Percentiles rank a stretch among this genome's conserved stretches.
These are phyloP conservation scores for Chionographis japonica DNA, from an alignment of 106 monocot species.

Conservation along the genomic window DNA sequence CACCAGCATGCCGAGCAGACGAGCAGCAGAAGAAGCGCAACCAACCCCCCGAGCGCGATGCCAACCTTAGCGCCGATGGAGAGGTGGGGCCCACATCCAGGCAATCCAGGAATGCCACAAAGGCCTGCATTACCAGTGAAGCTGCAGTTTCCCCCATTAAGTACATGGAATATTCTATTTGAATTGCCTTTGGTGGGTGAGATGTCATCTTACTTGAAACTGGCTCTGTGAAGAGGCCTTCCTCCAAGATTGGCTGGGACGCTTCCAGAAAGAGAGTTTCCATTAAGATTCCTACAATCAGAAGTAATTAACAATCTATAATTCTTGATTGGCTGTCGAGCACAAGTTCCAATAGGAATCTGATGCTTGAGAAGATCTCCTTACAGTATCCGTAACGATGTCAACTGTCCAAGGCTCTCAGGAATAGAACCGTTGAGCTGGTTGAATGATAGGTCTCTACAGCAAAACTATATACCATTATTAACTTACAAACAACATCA, in stretches of 20 bases:
- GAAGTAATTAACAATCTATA: constrained; percentile 1
- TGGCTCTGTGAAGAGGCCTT: constrained; percentile 88
- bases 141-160: constrained; percentile 34
- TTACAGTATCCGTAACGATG: constrained; percentile 67
- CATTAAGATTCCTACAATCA: constrained; percentile 81
- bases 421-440: constrained; percentile 91
- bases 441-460: constrained; percentile 90
- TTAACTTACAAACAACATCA: too few relatives aligned
- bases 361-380: constrained; percentile 9
- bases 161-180: neutral
- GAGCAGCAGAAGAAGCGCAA: constrained; percentile 42
- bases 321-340: neutral
- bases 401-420: constrained; percentile 66
- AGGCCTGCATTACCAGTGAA: constrained; percentile 87
- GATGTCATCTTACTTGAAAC: constrained; percentile 76
- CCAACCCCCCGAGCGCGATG: constrained; percentile 59
- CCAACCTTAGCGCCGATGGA: constrained; percentile 70
- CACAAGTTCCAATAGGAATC: neutral
- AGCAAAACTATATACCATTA: neutral
- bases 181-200: neutral
- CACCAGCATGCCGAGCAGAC: constrained; percentile 69
- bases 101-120: constrained; percentile 89
- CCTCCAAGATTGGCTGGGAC: constrained; percentile 89
- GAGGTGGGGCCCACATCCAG: constrained; percentile 70
- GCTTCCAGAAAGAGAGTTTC: constrained; percentile 78